Conservation (phyloP, 768 basidiomycete species). For the Rhizopogon sp. region DNA sequence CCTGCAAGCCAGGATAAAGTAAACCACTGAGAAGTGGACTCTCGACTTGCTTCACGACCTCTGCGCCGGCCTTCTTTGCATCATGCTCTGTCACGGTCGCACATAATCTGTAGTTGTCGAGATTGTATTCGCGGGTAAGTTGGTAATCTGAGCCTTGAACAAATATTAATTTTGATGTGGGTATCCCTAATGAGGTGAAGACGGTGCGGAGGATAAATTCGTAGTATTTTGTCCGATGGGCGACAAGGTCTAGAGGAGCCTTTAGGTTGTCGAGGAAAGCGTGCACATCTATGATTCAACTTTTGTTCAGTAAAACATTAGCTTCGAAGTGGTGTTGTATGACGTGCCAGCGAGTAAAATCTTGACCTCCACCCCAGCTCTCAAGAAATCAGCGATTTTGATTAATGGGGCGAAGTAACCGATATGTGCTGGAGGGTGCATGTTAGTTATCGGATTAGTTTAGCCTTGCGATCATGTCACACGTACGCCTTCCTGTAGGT, state of each 20-base stretch:
- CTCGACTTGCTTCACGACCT: constrained; percentile 97
- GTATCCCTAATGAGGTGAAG: constrained; percentile 86
- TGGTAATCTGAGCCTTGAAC: constrained; percentile 93
- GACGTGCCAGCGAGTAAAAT: constrained; percentile 71
- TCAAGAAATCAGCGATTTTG: constrained; percentile 95
- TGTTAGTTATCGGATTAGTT: neutral
- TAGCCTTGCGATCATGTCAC: neutral
- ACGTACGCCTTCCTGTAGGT: constrained; percentile 89
- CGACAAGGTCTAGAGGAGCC: constrained; percentile 89
- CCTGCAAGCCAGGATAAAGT: constrained; percentile 94
- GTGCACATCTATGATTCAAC: constrained; percentile 64
- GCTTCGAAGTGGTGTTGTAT: neutral
- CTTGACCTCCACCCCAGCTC: constrained; percentile 87
- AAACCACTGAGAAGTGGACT: constrained; percentile 87
- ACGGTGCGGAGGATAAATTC: constrained; percentile 74
- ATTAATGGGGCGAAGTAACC: constrained; percentile 94
- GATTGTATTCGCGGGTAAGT: constrained; percentile 83
- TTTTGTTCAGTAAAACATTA: neutral
- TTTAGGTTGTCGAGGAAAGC: constrained; percentile 98
- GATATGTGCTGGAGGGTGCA: constrained; percentile 72
- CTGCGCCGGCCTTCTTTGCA: constrained; percentile 96
- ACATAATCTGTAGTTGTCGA: constrained; percentile 91
- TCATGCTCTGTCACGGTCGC: constrained; percentile 94
- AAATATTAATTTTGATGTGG: constrained; percentile 77
- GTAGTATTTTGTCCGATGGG: constrained; percentile 88